Conservation (phyloP, 225 moss, liverwort and hornwort genomes). For the Physcomitrium patens region DNA sequence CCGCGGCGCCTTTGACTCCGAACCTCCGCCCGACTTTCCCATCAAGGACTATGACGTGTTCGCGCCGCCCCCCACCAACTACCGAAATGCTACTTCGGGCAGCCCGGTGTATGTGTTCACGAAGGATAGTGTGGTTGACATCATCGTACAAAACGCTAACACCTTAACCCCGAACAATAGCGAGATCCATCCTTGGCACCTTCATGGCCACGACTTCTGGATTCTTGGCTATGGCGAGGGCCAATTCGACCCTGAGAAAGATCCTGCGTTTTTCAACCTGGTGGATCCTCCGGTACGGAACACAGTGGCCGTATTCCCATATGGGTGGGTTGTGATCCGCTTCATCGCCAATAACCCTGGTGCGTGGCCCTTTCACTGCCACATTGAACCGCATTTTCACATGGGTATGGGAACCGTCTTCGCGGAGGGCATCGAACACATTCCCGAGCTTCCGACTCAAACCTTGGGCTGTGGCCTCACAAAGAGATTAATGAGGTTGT, state of each 20-base stretch:
- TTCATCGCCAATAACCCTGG: constrained; percentile 61
- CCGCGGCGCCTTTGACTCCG: constrained; percentile 30
- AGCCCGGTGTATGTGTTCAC: constrained; percentile 49
- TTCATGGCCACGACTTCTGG: constrained; percentile 75
- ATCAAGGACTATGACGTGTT: constrained; percentile 45
- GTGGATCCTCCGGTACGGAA: constrained; percentile 56
- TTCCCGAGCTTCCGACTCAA: constrained; percentile 26
- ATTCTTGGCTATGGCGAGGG: constrained; percentile 58
- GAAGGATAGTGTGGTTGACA: constrained; percentile 52
- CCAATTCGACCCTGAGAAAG: constrained; percentile 22
- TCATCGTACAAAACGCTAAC: constrained; percentile 62
- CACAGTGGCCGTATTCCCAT: constrained; percentile 54
- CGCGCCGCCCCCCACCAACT: constrained; percentile 32
- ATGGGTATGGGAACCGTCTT: constrained; percentile 67
- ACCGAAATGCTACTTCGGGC: constrained; percentile 34
- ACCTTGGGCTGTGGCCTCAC: constrained; percentile 40
- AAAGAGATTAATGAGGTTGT: constrained; percentile 19
- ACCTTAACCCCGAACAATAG: constrained; percentile 52
- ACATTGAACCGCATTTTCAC: constrained; percentile 62
- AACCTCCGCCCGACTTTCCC: constrained; percentile 41
- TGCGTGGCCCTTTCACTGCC: constrained; percentile 70
- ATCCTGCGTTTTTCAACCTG: constrained; percentile 46
- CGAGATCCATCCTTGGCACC: constrained; percentile 67
- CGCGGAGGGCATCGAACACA: constrained; percentile 43
- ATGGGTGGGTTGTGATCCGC: constrained; percentile 57